Percentiles rank a stretch among this genome's conserved stretches.
Evolutionary conservation across 1,284 basidiomycete species (phyloP).

Genomic region (Cutaneotrichosporon sp.): DNA sequence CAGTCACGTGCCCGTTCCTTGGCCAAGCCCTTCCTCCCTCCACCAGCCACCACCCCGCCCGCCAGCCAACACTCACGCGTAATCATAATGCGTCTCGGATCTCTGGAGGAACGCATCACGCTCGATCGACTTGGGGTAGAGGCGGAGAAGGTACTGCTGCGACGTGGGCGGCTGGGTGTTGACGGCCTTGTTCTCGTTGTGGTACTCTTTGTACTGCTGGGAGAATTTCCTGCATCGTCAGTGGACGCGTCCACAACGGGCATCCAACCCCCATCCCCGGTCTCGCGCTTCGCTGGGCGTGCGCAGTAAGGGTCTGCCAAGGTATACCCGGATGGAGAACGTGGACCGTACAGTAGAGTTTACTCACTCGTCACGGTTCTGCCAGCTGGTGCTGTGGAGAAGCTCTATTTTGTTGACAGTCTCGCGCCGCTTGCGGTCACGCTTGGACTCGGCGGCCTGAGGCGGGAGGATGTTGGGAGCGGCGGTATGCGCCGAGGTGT

Average conservation of each 20-base stretch:
- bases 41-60: background rate
- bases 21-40: background rate
- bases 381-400: slow-evolving; percentile 56
- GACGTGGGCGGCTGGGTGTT: slow-evolving; percentile 55
- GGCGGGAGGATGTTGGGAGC: slow-evolving; percentile 44
- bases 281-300: background rate
- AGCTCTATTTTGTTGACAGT: slow-evolving; percentile 58
- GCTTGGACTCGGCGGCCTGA: slow-evolving; percentile 51
- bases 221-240: slow-evolving; percentile 48
- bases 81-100: slow-evolving; percentile 55
- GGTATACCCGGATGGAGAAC: background rate
- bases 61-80: slow-evolving; percentile 48
- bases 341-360: background rate
- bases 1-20: slow-evolving; percentile 7
- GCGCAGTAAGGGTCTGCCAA: background rate
- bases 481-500: slow-evolving; percentile 19
- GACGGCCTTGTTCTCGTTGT: slow-evolving; percentile 49
- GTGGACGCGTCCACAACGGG: background rate
- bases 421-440: slow-evolving; percentile 57
- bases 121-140: slow-evolving; percentile 56
- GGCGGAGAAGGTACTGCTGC: slow-evolving; percentile 53
- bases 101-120: slow-evolving; percentile 55
- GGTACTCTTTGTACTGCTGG: slow-evolving; percentile 50
- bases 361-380: slow-evolving; percentile 55
- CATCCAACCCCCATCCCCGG: background rate